A percentile compares a stretch with the other conserved stretches of the same genome.
Conservation (phyloP, 2,329 filamentous ascomycete species). For the Fusarium sp. region DNA sequence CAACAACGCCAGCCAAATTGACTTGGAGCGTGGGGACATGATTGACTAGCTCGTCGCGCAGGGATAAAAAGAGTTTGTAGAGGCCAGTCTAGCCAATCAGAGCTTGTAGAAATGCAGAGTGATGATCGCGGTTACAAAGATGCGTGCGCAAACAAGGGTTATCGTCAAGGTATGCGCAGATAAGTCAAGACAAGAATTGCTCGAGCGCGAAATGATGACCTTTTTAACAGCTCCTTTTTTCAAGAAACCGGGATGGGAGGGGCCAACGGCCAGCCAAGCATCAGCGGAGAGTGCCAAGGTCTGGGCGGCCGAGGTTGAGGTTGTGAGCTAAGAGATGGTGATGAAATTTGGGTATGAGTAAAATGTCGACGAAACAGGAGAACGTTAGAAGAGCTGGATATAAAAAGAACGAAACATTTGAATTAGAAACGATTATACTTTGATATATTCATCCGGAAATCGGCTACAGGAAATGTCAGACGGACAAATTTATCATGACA, state of each 20-base stretch:
- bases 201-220: slow-evolving; percentile 9
- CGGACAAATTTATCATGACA: slow-evolving; percentile 19
- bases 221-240: slow-evolving; percentile 21
- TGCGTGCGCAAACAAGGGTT: neutral
- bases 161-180: neutral
- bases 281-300: slow-evolving; percentile 37
- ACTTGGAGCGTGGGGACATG: slow-evolving; percentile 27
- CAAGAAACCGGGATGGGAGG: slow-evolving; percentile 16
- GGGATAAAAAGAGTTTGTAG: slow-evolving; percentile 6
- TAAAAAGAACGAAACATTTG: neutral
- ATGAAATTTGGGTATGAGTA: neutral
- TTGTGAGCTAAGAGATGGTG: neutral
- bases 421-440: neutral
- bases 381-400: neutral
- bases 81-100: slow-evolving; percentile 7
- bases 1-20: slow-evolving; percentile 40
- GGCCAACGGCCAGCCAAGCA: slow-evolving; percentile 25
- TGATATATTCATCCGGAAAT: neutral
- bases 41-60: neutral
- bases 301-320: slow-evolving; percentile 33
- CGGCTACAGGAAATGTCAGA: neutral
- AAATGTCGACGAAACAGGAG: neutral
- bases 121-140: neutral
- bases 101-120: neutral
- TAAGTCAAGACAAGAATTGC: neutral